Conservation (phyloP, 208 protist genomes). For the Dictyostelium gargantuum region DNA sequence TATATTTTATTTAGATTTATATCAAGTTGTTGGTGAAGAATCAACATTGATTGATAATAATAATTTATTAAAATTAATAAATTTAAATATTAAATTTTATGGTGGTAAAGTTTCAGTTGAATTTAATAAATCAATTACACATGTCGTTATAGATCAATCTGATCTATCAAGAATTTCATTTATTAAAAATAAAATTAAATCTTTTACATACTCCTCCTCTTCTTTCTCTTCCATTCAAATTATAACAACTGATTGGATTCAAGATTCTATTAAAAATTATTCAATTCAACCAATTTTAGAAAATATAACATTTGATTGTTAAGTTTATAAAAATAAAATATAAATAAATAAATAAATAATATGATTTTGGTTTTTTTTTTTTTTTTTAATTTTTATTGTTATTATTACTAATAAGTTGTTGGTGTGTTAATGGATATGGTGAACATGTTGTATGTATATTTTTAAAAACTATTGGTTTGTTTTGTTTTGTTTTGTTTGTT, state of each 20-base stretch:
- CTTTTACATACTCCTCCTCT: neutral
- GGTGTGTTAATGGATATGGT: no score
- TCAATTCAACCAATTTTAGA: neutral
- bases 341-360: neutral
- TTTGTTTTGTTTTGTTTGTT: neutral
- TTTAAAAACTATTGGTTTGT: neutral
- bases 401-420: neutral
- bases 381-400: neutral
- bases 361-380: neutral
- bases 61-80: slow-evolving; percentile 36
- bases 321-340: neutral
- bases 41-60: slow-evolving; percentile 37
- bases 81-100: slow-evolving; percentile 66
- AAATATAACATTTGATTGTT: neutral
- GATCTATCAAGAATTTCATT: slow-evolving; percentile 59
- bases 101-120: slow-evolving; percentile 19
- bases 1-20: slow-evolving; percentile 74
- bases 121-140: slow-evolving; percentile 32
- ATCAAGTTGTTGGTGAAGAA: slow-evolving; percentile 52
- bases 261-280: neutral
- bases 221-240: neutral
- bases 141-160: slow-evolving; percentile 67
- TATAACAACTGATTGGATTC: neutral
- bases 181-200: slow-evolving; percentile 34
- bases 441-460: neutral